Evolutionary conservation across 1,284 basidiomycete genomes (phyloP).

Genomic region (Cutaneotrichosporon dermatis): DNA sequence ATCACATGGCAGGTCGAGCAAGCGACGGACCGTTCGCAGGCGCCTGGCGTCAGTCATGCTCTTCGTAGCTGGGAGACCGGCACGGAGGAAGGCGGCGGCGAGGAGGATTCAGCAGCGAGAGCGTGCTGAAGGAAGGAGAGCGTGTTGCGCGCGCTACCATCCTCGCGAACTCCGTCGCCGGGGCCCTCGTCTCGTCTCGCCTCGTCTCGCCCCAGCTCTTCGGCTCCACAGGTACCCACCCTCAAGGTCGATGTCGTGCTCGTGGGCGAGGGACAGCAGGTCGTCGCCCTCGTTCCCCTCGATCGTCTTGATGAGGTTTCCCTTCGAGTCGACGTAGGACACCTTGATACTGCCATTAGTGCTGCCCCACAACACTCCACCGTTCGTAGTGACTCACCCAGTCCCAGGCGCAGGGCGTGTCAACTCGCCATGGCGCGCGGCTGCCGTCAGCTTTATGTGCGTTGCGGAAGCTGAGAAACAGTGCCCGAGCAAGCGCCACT

Average conservation of each 20-base stretch:
- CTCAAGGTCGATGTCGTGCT: conserved; percentile 96
- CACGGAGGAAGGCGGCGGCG: too few relatives aligned
- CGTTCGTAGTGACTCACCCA: conserved; percentile 38
- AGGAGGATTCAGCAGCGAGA: too few relatives aligned
- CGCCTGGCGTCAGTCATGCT: conserved; percentile 56
- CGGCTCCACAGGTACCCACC: conserved; percentile 54
- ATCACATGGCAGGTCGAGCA: conserved; percentile 98
- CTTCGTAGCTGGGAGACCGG: not conserved
- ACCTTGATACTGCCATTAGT: conserved; percentile 67
- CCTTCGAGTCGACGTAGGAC: conserved; percentile 84
- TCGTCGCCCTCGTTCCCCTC: conserved; percentile 94
- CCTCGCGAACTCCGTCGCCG: not conserved
- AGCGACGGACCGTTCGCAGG: conserved; percentile 93
- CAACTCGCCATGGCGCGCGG: conserved; percentile 52
- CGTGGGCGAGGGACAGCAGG: conserved; percentile 83
- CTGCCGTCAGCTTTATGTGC: conserved; percentile 20
- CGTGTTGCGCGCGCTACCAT: not conserved
- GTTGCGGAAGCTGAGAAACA: too few relatives aligned
- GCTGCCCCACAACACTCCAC: too few relatives aligned
- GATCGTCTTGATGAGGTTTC: conserved; percentile 73
- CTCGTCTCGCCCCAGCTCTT: not conserved
- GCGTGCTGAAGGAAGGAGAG: too few relatives aligned
- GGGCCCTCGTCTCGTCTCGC: not conserved
- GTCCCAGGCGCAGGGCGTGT: conserved; percentile 53
- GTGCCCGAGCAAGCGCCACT: too few relatives aligned